Evolutionary conservation across 257 asterid species (phyloP), one percentile per base, ranked within the genome.

Genomic region (Cinchona pubescens): DNA sequence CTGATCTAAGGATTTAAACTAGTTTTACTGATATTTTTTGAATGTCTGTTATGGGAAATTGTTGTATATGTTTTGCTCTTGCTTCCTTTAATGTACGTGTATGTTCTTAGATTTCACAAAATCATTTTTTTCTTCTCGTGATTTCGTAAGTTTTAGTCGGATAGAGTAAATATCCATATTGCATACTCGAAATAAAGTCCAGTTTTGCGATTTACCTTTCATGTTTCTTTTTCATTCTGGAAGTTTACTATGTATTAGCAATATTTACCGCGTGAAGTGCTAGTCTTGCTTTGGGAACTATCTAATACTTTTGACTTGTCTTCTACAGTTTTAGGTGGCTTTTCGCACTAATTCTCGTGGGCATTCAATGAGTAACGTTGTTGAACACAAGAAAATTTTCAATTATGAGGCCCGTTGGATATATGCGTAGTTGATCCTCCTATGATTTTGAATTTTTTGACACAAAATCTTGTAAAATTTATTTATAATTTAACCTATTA

Each of bases 341-440:
- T 60, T 67, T 79, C 81, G 79, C 37, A 69, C 80, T 16, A 56
- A 80, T 70, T 48, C 60, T 67, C 82, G 69, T 71, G 80, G 79
- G 69, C 83, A 51, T 77, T 82, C 88, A 3, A 77, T 72, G 38
- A 91, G 86, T 83, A 76, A 76, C 83, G 74, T 84, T 75, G 42
- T 75, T 48, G 69, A 83, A 77, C 80, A 79, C 75, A 82, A 84
- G 76, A 85, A 73, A 65, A 69, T 77, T 67, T 43, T 82, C 48
- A 67, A 77, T 78, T 78, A 83, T 8, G 84, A 90, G 97, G 97
- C 91, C 75, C 68, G 87, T 73, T 49, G n/a, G n/a, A 40, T 40
- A 3, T 40, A 40, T 40, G 45, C 45, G 9, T 40, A 40, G 45
- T 40, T 40, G 45, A 40, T 40, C 45, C 9, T 40, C 45, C 45